phyloP scores from a whole-genome alignment of 2,329 filamentous ascomycete species.

The Trichoderma hamatum region DNA sequence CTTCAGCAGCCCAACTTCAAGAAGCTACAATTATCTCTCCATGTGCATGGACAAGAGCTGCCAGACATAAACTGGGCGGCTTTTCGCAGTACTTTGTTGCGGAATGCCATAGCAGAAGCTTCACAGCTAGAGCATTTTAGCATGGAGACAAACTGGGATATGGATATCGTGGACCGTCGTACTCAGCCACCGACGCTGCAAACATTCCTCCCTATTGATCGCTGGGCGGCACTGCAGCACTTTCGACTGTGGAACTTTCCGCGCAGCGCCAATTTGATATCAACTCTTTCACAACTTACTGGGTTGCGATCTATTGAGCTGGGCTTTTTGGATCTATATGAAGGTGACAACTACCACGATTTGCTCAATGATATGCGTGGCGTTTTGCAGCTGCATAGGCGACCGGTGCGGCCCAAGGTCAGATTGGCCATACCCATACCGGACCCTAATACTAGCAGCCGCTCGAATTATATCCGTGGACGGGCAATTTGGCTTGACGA shows the following conservation, averaged over 20 bases:
- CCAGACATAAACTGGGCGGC: neutral
- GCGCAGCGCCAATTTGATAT: neutral
- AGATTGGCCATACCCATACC: neutral
- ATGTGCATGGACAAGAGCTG: neutral
- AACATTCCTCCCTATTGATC: neutral
- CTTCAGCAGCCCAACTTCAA: slow-evolving; percentile 26
- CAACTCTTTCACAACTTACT: neutral
- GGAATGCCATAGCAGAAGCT: slow-evolving; percentile 2
- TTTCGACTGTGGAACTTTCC: slow-evolving; percentile 14
- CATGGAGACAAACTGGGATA: slow-evolving; percentile 1
- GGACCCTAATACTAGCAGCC: too few species aligned
- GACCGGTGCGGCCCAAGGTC: neutral
- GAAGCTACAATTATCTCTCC: slow-evolving; percentile 8
- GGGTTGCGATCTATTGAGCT: neutral
- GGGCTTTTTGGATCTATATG: neutral
- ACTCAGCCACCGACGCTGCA: neutral
- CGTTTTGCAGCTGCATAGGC: neutral
- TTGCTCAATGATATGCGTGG: neutral
- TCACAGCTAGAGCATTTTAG: neutral
- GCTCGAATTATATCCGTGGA: neutral
- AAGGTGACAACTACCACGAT: neutral
- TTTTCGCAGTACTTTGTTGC: neutral
- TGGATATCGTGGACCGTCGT: neutral
- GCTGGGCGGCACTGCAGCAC: neutral
- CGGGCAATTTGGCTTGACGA: slow-evolving; percentile 7